Evolutionary conservation across 1,284 basidiomycete genomes (phyloP).

Genomic region (Tetrapyrgos nigripes): DNA sequence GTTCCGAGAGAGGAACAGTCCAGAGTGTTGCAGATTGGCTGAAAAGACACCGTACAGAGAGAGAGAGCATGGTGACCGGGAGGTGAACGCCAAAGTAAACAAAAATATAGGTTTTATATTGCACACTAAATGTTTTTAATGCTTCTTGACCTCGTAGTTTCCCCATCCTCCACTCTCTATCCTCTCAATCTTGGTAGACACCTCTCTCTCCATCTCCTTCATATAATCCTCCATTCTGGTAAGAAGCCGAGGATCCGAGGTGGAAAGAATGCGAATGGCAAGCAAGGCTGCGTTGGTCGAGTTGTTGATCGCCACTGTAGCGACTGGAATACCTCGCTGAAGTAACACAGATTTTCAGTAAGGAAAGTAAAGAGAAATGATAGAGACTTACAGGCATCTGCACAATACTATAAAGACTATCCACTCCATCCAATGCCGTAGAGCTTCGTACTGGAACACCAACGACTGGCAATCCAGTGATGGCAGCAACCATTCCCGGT

Average conservation of each 20-base stretch:
- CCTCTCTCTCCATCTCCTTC: conserved; percentile 80
- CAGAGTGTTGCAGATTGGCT: too few relatives aligned
- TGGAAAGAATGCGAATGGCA: conserved; percentile 87
- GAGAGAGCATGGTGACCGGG: too few relatives aligned
- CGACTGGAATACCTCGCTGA: conserved; percentile 94
- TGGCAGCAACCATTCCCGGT: conserved; percentile 97
- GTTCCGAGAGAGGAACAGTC: too few relatives aligned
- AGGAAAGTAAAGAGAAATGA: conserved; percentile 10
- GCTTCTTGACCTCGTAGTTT: conserved; percentile 57
- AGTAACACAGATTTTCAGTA: conserved; percentile 11
- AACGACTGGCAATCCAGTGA: conserved; percentile 93
- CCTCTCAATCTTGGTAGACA: conserved; percentile 83
- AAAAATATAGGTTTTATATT: too few relatives aligned
- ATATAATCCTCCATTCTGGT: conserved; percentile 82
- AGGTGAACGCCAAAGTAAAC: too few relatives aligned
- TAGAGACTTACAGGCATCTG: conserved; percentile 90
- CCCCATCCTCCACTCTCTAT: conserved; percentile 89
- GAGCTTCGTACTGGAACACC: conserved; percentile 90
- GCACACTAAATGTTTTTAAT: too few relatives aligned
- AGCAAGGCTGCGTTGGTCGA: conserved; percentile 93
- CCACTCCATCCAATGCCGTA: conserved; percentile 87
- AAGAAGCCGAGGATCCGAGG: conserved; percentile 73
- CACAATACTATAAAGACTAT: conserved; percentile 96
- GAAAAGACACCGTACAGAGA: too few relatives aligned
- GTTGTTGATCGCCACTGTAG: conserved; percentile 98